Percentiles rank a stretch among this genome's conserved stretches.
phyloP scores from a whole-genome alignment of 352 stramenopile species.

The Hyaloperonospora brassicae region DNA sequence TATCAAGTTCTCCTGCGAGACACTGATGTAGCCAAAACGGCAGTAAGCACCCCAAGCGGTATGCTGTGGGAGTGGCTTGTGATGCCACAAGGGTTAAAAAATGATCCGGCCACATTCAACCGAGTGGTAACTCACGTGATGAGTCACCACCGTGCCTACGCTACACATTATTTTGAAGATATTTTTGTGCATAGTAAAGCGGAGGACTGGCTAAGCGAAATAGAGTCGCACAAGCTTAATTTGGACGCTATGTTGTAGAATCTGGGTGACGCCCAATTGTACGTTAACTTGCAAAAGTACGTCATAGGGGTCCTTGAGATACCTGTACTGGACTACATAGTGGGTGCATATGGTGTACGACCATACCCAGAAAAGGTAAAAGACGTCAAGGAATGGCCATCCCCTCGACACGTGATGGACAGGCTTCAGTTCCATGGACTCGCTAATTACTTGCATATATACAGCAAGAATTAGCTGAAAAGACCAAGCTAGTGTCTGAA shows the following conservation, averaged over 20 bases:
- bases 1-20: too few relatives aligned
- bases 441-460: too few relatives aligned
- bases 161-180: not conserved
- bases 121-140: not conserved
- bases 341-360: not conserved
- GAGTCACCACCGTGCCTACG: not conserved
- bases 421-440: not conserved
- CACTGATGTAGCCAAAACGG: too few relatives aligned
- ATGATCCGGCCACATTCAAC: not conserved
- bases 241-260: too few relatives aligned
- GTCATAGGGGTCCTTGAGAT: not conserved
- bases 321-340: not conserved
- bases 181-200: not conserved
- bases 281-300: too few relatives aligned
- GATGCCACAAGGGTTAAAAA: not conserved
- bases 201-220: too few relatives aligned
- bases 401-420: not conserved
- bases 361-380: not conserved
- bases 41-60: too few relatives aligned
- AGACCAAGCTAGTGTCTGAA: not conserved
- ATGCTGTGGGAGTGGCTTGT: not conserved
- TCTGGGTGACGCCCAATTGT: too few relatives aligned
- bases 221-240: too few relatives aligned
- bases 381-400: not conserved
- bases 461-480: not conserved